Evolutionary conservation across 805 yeast genomes (phyloP), one percentile per base, ranked within the genome.

Genomic region (Candida bentonensis): DNA sequence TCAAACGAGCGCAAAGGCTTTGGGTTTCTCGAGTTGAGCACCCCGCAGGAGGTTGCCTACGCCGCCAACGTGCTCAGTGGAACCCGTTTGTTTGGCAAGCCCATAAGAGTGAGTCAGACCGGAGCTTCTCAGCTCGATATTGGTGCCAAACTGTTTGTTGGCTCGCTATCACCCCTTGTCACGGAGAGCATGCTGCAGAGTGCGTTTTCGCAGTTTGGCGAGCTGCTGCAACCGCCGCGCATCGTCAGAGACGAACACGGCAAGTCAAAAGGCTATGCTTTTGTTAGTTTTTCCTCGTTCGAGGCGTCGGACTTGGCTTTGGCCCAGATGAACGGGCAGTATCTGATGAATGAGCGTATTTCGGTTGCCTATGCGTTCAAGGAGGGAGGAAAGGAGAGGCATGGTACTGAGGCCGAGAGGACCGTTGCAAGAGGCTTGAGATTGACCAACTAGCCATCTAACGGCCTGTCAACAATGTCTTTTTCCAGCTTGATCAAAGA

Each of bases 331-430:
- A 68, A 83, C 51, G 79, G 81, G 1, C 78, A 76, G 45, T 67
- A 74, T 46, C 64, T 92, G 15, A 74, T 83, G 76, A 86, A 84
- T 58, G 68, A 68, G 47, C 73, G 72, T 23, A 66, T 85, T 3
- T 59, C 62, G 1, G 66, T 88, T 2, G 73, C 73, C 25, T 87
- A 86, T 57, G 92, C 95, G 0, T 76, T 69, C 54, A 85, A 83
- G 60, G 74, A 67, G 43, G 72, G 68, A 17, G 69, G 72, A 46
- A 56, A 72, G 47, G 75, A 75, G 17, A 69, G 72, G 41, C 94
- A 84, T 53, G 96, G 96, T n/a, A 88, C 81, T 52, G 71, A 69
- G 30, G 75, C 77, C 0, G 96, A 88, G 57, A 68, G 96, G 52
- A 50, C 72, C 44, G 67, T 87, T 44, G 88, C 89, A 5, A 28